Evolutionary conservation across 495 filamentous ascomycete species (phyloP), one percentile per base, ranked within the genome.

Genomic region (Rhizodiscina lignyota): DNA sequence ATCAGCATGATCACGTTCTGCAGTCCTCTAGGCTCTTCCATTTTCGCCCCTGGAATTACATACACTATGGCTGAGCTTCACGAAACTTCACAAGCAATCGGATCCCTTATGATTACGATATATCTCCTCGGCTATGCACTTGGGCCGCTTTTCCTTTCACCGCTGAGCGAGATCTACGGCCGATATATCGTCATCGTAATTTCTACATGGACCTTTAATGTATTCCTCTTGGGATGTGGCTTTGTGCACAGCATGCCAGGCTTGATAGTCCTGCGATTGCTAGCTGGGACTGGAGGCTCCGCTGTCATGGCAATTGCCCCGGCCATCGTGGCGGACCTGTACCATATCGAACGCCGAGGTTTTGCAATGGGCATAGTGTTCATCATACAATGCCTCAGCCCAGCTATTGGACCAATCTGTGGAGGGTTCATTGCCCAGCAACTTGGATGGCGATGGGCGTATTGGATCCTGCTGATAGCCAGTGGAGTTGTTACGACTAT

Each of bases 101-200:
- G 60, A 1, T 52, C 67, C 0, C 62, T 75, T 33, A 60, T 55
- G 31, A 66, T 77, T 13, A 69, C 60, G 38, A 66, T 74, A 10
- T 75, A 56, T 34, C 45, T 76, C 3, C 45, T 81, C 3, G 78
- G 77, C 1, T 77, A 73, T 40, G 59, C 64, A 3, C 63, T 63
- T 18, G 71, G 69, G 0, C 79, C 81, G 0, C 48, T 87, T n/a
- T 50, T 84, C 28, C 56, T 84, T 10, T 74, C 73, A 0, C 81
- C 81, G 0, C 53, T 86, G 5, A 76, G 67, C 10, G 81, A 89
- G 50, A 73, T 84, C 12, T 83, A 80, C 39, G 82, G 82, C 0
- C 64, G 82, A 2, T 50, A 57, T 41, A 38, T 43, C 30, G 35
- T 50, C 13, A 36, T 47, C 20, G 35, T 42, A 18, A 18, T 36